A percentile compares a stretch with the other conserved stretches of the same genome.
Evolutionary conservation across 495 filamentous ascomycete species (phyloP).

Genomic region (Aspergillus indologenus): DNA sequence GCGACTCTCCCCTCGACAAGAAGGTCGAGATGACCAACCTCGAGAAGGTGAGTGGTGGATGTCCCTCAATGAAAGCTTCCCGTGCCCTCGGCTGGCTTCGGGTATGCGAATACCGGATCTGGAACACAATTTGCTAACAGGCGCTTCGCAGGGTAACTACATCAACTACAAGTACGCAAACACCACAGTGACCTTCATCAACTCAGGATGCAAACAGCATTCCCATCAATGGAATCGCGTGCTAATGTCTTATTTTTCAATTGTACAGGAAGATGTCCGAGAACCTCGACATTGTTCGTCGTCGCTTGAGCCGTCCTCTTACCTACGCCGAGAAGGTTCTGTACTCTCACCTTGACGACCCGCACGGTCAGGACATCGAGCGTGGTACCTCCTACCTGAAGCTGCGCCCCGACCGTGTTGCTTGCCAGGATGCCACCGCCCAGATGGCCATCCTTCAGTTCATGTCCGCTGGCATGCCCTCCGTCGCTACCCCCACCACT

Average conservation of each 20-base stretch:
- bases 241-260: constrained; percentile 32
- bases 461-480: constrained; percentile 96
- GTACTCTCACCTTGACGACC: constrained; percentile 98
- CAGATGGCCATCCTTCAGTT: constrained; percentile 99
- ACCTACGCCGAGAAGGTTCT: constrained; percentile 98
- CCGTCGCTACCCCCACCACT: constrained; percentile 90
- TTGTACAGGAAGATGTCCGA: constrained; percentile 92
- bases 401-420: constrained; percentile 94
- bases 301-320: constrained; percentile 84
- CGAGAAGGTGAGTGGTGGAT: constrained; percentile 55
- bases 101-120: constrained; percentile 8
- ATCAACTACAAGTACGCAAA: constrained; percentile 70
- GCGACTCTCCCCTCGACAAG: constrained; percentile 61
- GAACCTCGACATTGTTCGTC: constrained; percentile 87
- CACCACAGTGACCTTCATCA: neutral
- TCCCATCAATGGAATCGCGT: constrained; percentile 3
- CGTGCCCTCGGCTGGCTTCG: constrained; percentile 10
- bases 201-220: neutral
- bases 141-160: constrained; percentile 58
- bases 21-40: constrained; percentile 81
- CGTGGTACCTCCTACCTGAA: constrained; percentile 93
- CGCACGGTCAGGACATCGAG: constrained; percentile 92
- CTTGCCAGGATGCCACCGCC: constrained; percentile 98
- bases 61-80: neutral
- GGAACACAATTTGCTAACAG: constrained; percentile 21